Conservation (phyloP, 306 rosid species). For the Cucurbita maxima region DNA sequence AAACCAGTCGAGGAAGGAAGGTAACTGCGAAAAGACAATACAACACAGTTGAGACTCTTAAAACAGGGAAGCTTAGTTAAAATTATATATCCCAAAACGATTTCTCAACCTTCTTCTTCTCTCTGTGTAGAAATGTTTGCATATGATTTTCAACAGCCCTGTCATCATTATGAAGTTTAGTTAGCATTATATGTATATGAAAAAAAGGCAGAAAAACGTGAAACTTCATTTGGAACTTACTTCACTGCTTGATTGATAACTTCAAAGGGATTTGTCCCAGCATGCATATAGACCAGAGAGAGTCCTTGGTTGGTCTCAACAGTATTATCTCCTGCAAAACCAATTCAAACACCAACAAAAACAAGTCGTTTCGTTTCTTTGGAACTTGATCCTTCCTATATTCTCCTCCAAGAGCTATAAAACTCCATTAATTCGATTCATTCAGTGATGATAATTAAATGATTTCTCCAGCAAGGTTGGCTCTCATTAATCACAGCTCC, state of each 20-base stretch:
- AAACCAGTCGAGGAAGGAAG: slow-evolving; percentile 82
- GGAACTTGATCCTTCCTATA: slow-evolving; percentile 26
- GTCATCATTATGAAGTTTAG: neutral
- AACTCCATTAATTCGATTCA: slow-evolving; percentile 42
- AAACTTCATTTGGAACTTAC: slow-evolving; percentile 26
- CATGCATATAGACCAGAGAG: slow-evolving; percentile 75
- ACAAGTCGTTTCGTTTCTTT: slow-evolving; percentile 27
- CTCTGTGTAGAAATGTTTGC: slow-evolving; percentile 80
- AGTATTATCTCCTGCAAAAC: slow-evolving; percentile 77
- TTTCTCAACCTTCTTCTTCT: slow-evolving; percentile 65
- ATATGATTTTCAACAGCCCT: slow-evolving; percentile 72
- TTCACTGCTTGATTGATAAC: slow-evolving; percentile 73
- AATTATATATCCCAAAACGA: neutral
- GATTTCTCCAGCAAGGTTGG: slow-evolving; percentile 35
- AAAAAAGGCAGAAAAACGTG: neutral
- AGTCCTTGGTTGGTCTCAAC: slow-evolving; percentile 84
- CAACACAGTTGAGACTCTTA: slow-evolving; percentile 8
- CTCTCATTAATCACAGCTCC: slow-evolving; percentile 33
- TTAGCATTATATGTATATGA: neutral
- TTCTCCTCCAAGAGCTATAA: slow-evolving; percentile 34
- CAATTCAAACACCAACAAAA: slow-evolving; percentile 55
- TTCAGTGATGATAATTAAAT: slow-evolving; percentile 21
- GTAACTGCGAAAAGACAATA: slow-evolving; percentile 39
- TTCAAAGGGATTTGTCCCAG: slow-evolving; percentile 90
- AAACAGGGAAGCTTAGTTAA: neutral